These are phyloP conservation scores for Dryadomyces quercus-mongolicae DNA, from an alignment of 2,329 filamentous ascomycete genomes.

Conservation along the genomic window DNA sequence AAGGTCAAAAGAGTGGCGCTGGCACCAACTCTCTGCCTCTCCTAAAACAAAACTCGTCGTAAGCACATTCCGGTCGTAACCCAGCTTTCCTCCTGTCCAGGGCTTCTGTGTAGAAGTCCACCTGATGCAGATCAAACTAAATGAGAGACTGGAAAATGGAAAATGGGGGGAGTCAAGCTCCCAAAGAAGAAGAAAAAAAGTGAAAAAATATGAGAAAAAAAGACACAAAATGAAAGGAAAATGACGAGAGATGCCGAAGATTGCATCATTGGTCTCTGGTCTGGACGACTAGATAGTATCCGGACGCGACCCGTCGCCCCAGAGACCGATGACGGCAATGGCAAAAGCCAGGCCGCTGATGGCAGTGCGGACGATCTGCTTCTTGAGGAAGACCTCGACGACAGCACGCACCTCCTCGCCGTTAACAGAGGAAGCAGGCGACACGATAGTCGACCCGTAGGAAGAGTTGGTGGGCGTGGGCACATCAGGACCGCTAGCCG, in stretches of 20 bases:
- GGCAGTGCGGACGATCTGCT: constrained; percentile 40
- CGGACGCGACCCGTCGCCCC: constrained; percentile 44
- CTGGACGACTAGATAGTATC: constrained; percentile 2
- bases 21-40: neutral
- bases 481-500: neutral
- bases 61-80: neutral
- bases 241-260: neutral
- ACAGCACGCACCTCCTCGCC: constrained; percentile 49
- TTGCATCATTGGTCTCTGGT: too few relatives aligned
- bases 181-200: neutral
- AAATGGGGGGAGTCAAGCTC: too few relatives aligned
- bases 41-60: neutral
- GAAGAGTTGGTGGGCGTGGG: neutral
- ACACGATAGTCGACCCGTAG: constrained; percentile 20
- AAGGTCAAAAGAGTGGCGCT: neutral
- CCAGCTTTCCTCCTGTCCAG: neutral
- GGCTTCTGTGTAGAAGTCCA: neutral
- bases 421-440: constrained; percentile 36
- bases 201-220: neutral
- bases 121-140: neutral
- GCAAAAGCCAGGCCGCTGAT: constrained; percentile 44
- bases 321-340: constrained; percentile 52
- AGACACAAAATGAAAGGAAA: neutral
- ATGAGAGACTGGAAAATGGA: neutral
- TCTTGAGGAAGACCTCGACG: constrained; percentile 42